Base-by-base conservation (phyloP, 495 filamentous ascomycete species). In the Friedmanniomyces endolithicus region DNA sequence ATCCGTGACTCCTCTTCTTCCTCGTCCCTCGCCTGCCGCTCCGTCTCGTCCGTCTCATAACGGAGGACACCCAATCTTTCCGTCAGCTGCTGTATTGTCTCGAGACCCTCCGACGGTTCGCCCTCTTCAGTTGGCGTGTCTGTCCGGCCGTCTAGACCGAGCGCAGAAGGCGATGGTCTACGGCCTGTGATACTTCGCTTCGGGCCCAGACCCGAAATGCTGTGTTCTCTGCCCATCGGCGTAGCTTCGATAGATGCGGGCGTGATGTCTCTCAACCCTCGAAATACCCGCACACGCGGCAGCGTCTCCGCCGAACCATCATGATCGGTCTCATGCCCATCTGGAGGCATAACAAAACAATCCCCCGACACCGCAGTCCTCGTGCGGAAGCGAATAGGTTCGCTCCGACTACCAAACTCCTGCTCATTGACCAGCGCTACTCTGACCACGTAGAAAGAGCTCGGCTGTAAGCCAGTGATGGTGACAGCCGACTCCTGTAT, bases 341-440 rank as follows among this genome's bases (percentile, higher is more conserved):
- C 63, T 6, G 55, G 55, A 8, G 40, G 50, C 4, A 31, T 3
- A n/a, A 46, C 59, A 60, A 65, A 67, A 40, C 48, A 65, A 24
- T 69, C 65, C 9, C 53, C 56, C 7, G 66, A 64, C 16, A 48
- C 39, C 25, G 59, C 52, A 29, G 58, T 61, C 74, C 79, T 71
- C 70, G 79, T 58, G 70, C 73, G 50, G 72, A 97, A 73, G 47
- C 90, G 83, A 58, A 97, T 83, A 22, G 92, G 78, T 16, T 79
- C 78, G 65, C 92, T 94, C 7, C 86, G 83, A 1, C 88, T 87
- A 63, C 94, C 88, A 58, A 97, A 95, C 67, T 92, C 90, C 53
- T 88, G 84, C 7, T 84, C 78, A 48, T 88, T 94, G 25, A 92
- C 81, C 11, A 89, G 87, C 58, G 95, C 83, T 39, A 96, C 87